Conservation (phyloP, 202 grass and related monocot species). For the Panicum virgatum region DNA sequence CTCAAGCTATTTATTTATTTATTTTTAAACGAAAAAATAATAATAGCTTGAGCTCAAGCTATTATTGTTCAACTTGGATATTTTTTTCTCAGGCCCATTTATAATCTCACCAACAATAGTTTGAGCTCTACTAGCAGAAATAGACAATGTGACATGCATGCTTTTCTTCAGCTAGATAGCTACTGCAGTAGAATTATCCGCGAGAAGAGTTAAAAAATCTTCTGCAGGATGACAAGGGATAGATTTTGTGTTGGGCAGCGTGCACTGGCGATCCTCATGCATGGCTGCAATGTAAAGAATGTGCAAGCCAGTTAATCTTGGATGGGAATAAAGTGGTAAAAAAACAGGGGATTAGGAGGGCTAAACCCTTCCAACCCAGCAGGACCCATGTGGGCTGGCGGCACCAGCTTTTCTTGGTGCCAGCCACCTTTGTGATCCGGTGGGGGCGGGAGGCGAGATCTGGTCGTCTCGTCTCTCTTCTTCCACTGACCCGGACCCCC, state of each 20-base stretch:
- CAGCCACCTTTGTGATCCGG: conserved; percentile 35
- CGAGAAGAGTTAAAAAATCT: background rate
- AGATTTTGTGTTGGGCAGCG: conserved; percentile 15
- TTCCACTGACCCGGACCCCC: background rate
- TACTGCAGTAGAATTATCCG: background rate
- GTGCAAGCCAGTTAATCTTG: conserved; percentile 1
- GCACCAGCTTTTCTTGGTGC: conserved; percentile 46
- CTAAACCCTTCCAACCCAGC: conserved; percentile 41
- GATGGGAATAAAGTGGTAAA: conserved; percentile 32
- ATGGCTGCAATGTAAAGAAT: background rate
- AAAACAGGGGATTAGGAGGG: background rate
- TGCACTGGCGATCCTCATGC: background rate
- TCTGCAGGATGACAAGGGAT: background rate
- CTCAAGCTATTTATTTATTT: too few relatives aligned
- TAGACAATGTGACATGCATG: background rate
- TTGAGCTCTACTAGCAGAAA: background rate
- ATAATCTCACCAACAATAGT: background rate
- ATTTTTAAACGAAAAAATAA: too few relatives aligned
- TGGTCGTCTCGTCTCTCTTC: background rate
- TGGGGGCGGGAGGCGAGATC: conserved; percentile 28
- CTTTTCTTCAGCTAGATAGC: background rate
- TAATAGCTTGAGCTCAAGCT: too few relatives aligned
- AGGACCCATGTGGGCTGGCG: conserved; percentile 46
- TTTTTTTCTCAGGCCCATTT: background rate
- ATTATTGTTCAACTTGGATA: background rate